These are phyloP conservation scores for Carex kokanica DNA, from an alignment of 176 grass and related monocot genomes.

Conservation along the genomic window DNA sequence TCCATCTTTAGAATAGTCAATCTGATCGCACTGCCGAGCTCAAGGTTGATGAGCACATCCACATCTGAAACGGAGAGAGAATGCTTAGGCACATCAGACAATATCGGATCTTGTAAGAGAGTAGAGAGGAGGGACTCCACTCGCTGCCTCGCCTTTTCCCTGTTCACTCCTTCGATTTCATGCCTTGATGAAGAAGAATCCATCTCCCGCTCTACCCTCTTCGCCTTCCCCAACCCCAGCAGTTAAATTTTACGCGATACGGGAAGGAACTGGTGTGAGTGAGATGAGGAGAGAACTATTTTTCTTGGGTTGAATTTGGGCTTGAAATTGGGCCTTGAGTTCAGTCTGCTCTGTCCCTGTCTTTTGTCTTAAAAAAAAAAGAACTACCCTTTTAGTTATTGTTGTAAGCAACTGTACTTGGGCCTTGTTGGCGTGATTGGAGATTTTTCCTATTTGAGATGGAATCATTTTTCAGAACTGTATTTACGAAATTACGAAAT, in stretches of 20 bases:
- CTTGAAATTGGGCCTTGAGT: background rate
- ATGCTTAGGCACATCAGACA: constrained; percentile 53
- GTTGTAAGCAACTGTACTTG: background rate
- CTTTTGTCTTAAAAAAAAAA: no score
- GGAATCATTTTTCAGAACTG: background rate
- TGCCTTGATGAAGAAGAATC: background rate
- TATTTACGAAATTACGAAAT: no score
- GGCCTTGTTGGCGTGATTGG: background rate
- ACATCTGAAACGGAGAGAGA: constrained; percentile 56
- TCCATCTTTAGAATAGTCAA: constrained; percentile 64
- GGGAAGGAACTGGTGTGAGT: background rate
- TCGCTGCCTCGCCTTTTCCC: constrained; percentile 50
- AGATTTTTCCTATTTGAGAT: background rate
- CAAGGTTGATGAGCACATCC: constrained; percentile 80
- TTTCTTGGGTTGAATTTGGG: background rate
- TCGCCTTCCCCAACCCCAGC: background rate
- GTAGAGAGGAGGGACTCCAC: constrained; percentile 61
- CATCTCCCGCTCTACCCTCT: background rate
- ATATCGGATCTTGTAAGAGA: constrained; percentile 76
- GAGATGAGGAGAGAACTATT: background rate
- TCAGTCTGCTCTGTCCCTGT: background rate
- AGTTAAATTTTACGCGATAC: background rate
- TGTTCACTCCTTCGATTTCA: background rate
- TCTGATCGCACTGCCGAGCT: constrained; percentile 79
- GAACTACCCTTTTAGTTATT: background rate